Percentiles rank a stretch among this genome's conserved stretches.
phyloP scores from a whole-genome alignment of 2,329 filamentous ascomycete genomes.

The Sphaerulina musiva region DNA sequence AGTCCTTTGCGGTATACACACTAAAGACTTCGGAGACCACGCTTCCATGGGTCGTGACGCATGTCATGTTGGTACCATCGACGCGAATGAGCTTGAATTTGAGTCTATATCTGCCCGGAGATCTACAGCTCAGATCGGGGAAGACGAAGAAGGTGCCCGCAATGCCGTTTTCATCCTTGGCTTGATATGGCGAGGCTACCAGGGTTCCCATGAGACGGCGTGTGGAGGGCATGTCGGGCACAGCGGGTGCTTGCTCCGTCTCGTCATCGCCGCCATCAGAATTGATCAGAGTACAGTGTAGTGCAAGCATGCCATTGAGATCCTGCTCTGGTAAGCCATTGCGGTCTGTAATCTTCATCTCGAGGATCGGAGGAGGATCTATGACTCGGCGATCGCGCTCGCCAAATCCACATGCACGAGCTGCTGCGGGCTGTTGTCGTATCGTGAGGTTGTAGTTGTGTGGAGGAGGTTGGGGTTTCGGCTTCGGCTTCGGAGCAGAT shows the following conservation, averaged over 20 bases:
- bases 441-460: constrained; percentile 50
- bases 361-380: constrained; percentile 75
- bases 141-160: constrained; percentile 84
- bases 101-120: constrained; percentile 67
- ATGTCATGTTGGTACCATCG: constrained; percentile 52
- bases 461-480: constrained; percentile 22
- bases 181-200: constrained; percentile 69
- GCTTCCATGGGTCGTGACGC: constrained; percentile 45
- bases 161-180: constrained; percentile 62
- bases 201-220: constrained; percentile 73
- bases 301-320: constrained; percentile 52
- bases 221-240: constrained; percentile 59
- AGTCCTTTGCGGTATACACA: constrained; percentile 79
- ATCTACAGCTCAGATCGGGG: constrained; percentile 72
- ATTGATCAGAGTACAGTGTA: constrained; percentile 72
- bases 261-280: constrained; percentile 60
- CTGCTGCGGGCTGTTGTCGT: constrained; percentile 71
- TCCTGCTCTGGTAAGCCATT: constrained; percentile 52
- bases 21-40: constrained; percentile 65
- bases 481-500: constrained; percentile 4
- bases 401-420: constrained; percentile 74
- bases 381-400: constrained; percentile 76
- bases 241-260: constrained; percentile 45
- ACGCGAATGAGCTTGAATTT: constrained; percentile 68
- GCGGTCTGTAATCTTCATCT: constrained; percentile 60